Evolutionary conservation across 257 asterid species (phyloP).

Genomic region (Rubia yunnanensis): DNA sequence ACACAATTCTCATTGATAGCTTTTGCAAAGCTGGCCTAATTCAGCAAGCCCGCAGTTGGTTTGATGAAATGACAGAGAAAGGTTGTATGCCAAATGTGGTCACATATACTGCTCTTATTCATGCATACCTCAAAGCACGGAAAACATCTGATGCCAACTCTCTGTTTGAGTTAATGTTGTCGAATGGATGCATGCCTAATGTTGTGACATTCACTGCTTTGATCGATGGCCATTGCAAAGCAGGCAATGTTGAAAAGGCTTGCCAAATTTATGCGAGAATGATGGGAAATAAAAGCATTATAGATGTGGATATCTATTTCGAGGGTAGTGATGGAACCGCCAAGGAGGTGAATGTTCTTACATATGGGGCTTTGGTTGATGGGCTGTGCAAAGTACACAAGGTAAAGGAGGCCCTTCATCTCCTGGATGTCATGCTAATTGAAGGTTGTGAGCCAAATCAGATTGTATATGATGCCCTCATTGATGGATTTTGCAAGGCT

Average conservation of each 20-base stretch:
- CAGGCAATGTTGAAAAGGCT: slow-evolving; percentile 71
- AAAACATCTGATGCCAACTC: slow-evolving; percentile 56
- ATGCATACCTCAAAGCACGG: slow-evolving; percentile 82
- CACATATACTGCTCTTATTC: slow-evolving; percentile 82
- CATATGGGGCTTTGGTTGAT: slow-evolving; percentile 86
- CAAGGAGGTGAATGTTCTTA: slow-evolving; percentile 59
- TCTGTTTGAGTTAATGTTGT: slow-evolving; percentile 69
- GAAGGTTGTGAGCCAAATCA: slow-evolving; percentile 77
- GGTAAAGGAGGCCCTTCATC: slow-evolving; percentile 66
- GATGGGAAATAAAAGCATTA: slow-evolving; percentile 45
- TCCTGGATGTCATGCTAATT: slow-evolving; percentile 57
- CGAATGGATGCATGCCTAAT: slow-evolving; percentile 73
- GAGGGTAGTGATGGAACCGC: slow-evolving; percentile 29
- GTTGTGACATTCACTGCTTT: slow-evolving; percentile 78
- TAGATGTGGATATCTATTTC: slow-evolving; percentile 66
- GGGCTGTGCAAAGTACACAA: slow-evolving; percentile 87
- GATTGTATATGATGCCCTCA: slow-evolving; percentile 74
- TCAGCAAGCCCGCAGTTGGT: slow-evolving; percentile 79
- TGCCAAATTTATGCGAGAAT: slow-evolving; percentile 71
- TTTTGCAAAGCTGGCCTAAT: slow-evolving; percentile 85
- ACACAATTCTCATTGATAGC: slow-evolving; percentile 79
- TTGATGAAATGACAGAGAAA: slow-evolving; percentile 65
- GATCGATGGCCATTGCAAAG: slow-evolving; percentile 92
- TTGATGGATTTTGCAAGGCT: slow-evolving; percentile 89
- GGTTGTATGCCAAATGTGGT: slow-evolving; percentile 83